A percentile compares a stretch with the other conserved stretches of the same genome.
These are phyloP conservation scores for Wolfiporia cocos DNA, from an alignment of 1,284 basidiomycete species.

Conservation along the genomic window DNA sequence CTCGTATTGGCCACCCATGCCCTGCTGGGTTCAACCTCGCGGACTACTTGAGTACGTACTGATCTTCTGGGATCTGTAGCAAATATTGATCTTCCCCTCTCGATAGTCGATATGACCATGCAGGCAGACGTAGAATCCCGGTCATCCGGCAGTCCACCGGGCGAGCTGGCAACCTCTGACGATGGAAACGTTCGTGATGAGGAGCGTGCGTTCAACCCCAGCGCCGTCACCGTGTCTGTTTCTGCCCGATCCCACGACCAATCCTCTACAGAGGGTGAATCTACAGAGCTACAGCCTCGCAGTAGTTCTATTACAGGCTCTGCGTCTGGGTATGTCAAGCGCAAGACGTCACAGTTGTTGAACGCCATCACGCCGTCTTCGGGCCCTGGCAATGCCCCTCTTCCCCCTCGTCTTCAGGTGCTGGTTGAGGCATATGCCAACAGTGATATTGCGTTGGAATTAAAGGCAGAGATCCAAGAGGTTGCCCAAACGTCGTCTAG, in stretches of 20 bases:
- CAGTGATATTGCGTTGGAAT: conserved; percentile 61
- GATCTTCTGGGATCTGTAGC: no score
- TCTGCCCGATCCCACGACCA: conserved; percentile 29
- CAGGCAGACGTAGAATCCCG: conserved; percentile 52
- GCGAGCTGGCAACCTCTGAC: conserved; percentile 31
- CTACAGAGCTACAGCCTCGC: conserved; percentile 48
- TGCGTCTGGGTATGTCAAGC: conserved; percentile 51
- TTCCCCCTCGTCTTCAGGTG: conserved; percentile 65
- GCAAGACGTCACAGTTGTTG: conserved; percentile 74
- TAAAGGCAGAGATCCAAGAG: conserved; percentile 57
- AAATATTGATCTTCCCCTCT: conserved; percentile 1
- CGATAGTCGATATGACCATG: conserved; percentile 79
- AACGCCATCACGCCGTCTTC: conserved; percentile 50
- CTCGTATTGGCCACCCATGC: conserved; percentile 75
- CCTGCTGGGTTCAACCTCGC: conserved; percentile 97
- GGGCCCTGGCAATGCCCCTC: conserved; percentile 29
- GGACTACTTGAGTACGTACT: conserved; percentile 82
- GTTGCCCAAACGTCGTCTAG: conserved; percentile 19
- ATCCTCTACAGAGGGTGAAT: conserved; percentile 35
- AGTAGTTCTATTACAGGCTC: conserved; percentile 42
- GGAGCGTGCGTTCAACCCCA: conserved; percentile 40
- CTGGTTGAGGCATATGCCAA: conserved; percentile 69
- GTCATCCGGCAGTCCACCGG: conserved; percentile 31
- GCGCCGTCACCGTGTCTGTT: conserved; percentile 26
- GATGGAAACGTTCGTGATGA: conserved; percentile 50